These are phyloP conservation scores for Kingdonia uniflora DNA, from an alignment of 164 flowering plant species.

Conservation along the genomic window DNA sequence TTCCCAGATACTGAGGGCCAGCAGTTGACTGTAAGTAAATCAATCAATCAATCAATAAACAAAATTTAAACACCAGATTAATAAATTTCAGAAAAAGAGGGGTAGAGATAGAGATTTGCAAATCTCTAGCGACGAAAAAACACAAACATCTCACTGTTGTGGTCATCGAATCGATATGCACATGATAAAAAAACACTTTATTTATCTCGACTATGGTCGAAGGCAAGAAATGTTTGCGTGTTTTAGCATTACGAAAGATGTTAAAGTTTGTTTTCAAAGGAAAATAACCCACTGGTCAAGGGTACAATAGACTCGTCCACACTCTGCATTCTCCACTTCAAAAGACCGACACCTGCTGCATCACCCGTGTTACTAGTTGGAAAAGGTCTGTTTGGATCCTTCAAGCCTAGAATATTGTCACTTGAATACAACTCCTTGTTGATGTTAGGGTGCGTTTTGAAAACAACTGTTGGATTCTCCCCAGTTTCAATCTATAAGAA, in stretches of 20 bases:
- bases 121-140: too few relatives aligned
- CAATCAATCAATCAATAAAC: constrained; percentile 3
- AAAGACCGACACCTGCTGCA: constrained; percentile 73
- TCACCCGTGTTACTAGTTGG: constrained; percentile 74
- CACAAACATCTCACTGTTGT: too few relatives aligned
- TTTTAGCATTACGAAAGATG: too few relatives aligned
- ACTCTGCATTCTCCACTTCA: constrained; percentile 97
- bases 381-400: constrained; percentile 87
- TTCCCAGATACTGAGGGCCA: constrained; percentile 98
- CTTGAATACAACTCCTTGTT: constrained; percentile 81
- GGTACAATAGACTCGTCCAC: constrained; percentile 83
- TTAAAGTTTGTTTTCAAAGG: too few relatives aligned
- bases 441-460: constrained; percentile 96
- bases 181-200: too few relatives aligned
- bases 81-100: too few relatives aligned
- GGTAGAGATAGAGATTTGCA: too few relatives aligned
- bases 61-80: too few relatives aligned
- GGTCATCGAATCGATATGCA: too few relatives aligned
- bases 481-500: constrained; percentile 68
- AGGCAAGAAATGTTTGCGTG: too few relatives aligned
- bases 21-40: constrained; percentile 71
- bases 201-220: too few relatives aligned
- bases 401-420: constrained; percentile 81
- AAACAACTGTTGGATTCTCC: constrained; percentile 57
- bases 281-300: constrained; percentile 52